Evolutionary conservation across 768 basidiomycete genomes (phyloP).

Genomic region (Coprinopsis marcescibilis): DNA sequence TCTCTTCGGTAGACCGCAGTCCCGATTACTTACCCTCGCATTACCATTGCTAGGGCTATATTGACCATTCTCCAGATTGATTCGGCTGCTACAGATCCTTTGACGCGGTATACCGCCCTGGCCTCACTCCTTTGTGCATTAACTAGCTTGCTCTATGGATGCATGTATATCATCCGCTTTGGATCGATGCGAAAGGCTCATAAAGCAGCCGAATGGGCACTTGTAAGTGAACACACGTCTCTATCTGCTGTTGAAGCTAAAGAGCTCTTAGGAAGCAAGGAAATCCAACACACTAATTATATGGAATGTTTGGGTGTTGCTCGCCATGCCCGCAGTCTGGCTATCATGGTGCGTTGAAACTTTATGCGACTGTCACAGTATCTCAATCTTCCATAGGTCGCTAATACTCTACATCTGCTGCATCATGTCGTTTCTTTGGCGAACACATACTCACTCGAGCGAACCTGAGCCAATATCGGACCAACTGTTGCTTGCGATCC

Average conservation of each 20-base stretch:
- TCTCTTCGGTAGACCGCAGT: not conserved
- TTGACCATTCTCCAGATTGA: slow-evolving; percentile 26
- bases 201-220: slow-evolving; percentile 55
- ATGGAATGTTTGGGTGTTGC: slow-evolving; percentile 65
- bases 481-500: slow-evolving; percentile 25
- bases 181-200: slow-evolving; percentile 56
- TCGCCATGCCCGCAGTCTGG: slow-evolving; percentile 58
- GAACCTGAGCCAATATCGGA: slow-evolving; percentile 6
- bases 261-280: slow-evolving; percentile 41
- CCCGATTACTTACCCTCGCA: not conserved
- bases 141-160: slow-evolving; percentile 57
- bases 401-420: slow-evolving; percentile 50
- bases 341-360: slow-evolving; percentile 41
- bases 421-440: slow-evolving; percentile 61
- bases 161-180: slow-evolving; percentile 56
- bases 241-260: not conserved
- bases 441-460: slow-evolving; percentile 39
- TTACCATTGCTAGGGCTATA: slow-evolving; percentile 21
- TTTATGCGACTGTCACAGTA: not conserved
- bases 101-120: slow-evolving; percentile 49
- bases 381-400: slow-evolving; percentile 32
- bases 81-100: slow-evolving; percentile 38
- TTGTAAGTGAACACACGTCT: slow-evolving; percentile 34
- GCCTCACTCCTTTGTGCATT: slow-evolving; percentile 50
- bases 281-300: slow-evolving; percentile 19